A percentile compares a stretch with the other conserved stretches of the same genome.
phyloP scores from a whole-genome alignment of 169 alveolate species.

The Cryptosporidium bovis region DNA sequence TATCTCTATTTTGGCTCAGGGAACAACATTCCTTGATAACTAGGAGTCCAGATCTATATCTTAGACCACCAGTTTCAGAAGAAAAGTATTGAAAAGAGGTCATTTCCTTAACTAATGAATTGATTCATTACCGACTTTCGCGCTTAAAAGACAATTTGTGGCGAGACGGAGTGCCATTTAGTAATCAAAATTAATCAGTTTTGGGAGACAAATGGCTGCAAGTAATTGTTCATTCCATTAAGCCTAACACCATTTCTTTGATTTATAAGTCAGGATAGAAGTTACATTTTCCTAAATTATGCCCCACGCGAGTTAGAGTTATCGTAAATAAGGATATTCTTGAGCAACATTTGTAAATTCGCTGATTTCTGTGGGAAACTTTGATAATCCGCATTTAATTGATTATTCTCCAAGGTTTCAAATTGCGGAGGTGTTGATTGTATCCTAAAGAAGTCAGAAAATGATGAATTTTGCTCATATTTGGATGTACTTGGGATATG shows the following conservation, averaged over 20 bases:
- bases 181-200: no score
- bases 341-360: constrained; percentile 63
- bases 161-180: no score
- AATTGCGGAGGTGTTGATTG: constrained; percentile 58
- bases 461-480: neutral
- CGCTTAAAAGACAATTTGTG: no score
- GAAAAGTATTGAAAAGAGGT: constrained; percentile 22
- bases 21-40: constrained; percentile 4
- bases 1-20: neutral
- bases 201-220: no score
- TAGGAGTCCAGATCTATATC: constrained; percentile 48
- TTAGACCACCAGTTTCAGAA: neutral
- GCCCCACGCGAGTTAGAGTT: constrained; percentile 25
- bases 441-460: constrained; percentile 63
- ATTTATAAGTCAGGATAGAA: no score
- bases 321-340: constrained; percentile 52
- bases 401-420: constrained; percentile 47
- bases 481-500: neutral
- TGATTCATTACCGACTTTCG: no score
- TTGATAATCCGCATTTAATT: constrained; percentile 32
- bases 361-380: constrained; percentile 51
- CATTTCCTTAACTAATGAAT: constrained; percentile 1
- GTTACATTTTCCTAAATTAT: neutral
- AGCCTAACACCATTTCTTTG: no score
- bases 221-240: no score